These are phyloP conservation scores for Fusarium annulatum DNA, from an alignment of 2,329 filamentous ascomycete genomes.

Conservation along the genomic window DNA sequence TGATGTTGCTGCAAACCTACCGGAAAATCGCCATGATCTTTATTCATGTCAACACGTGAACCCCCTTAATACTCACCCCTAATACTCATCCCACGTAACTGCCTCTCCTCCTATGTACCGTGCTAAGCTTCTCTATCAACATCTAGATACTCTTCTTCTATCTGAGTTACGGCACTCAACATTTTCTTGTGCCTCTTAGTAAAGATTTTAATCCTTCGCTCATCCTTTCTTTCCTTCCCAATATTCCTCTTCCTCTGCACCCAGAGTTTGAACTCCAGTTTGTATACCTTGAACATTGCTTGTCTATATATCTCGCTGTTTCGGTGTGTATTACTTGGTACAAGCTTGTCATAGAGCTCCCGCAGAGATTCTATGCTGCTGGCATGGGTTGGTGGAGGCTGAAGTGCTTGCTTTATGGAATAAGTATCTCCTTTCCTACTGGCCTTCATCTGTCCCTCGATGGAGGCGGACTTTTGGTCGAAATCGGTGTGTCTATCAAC, in stretches of 20 bases:
- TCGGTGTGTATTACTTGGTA: neutral
- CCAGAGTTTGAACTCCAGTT: slow-evolving; percentile 80
- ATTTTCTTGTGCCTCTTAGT: neutral
- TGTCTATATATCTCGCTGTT: too few relatives aligned
- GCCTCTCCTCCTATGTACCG: neutral
- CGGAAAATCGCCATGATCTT: neutral
- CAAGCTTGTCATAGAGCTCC: neutral
- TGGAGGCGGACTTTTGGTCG: neutral
- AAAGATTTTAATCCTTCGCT: neutral
- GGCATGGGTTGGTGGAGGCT: neutral
- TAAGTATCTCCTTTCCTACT: neutral
- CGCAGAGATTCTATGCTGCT: neutral
- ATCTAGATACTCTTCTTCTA: neutral
- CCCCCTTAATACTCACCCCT: neutral
- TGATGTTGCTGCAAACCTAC: neutral
- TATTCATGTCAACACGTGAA: neutral
- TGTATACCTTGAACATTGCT: slow-evolving; percentile 39
- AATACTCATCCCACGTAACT: neutral
- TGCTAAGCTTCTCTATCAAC: neutral
- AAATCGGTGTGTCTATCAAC: neutral
- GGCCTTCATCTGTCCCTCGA: neutral
- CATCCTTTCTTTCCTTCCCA: neutral
- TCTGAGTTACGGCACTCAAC: neutral
- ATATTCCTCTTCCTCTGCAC: neutral
- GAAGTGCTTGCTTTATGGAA: neutral